Evolutionary conservation across 805 yeast genomes (phyloP), one percentile per base, ranked within the genome.

Genomic region (Spathaspora passalidarum): DNA sequence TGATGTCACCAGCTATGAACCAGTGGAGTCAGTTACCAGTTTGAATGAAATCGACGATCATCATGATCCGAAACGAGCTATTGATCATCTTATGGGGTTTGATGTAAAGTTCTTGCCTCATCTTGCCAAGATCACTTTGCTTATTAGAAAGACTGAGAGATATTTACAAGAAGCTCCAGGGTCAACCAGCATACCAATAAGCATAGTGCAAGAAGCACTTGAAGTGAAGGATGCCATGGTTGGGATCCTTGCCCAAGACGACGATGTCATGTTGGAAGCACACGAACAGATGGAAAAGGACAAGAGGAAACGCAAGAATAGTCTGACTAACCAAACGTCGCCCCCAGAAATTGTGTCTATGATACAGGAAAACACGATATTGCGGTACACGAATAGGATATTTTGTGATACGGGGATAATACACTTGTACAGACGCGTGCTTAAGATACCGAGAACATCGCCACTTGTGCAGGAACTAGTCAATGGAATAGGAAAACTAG

Each of bases 31-130:
- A 2, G 54, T 63, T 5, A 51, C 58, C 6, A 44, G 49, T 14
- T 35, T 53, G 22, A 54, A 66, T 49, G 52, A 54, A 42, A 40
- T 48, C 26, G 51, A 62, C 20, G 11, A 11, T 3, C 13, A 25
- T 25, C 19, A 35, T 18, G 40, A 35, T 38, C 61, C 65, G 16
- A 60, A 60, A 38, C 49, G 64, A 23, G 80, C 78, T 52, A 79
- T 84, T 42, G 89, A 84, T 56, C 78, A 76, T 46, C 66, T 83
- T 42, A 65, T 76, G 44, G 95, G 94, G 1, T 79, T 87, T 58
- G 90, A 86, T 51, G 68, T 82, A 10, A 72, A 71, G 49, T 72
- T 85, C 46, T 65, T 86, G 17, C 84, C 86, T 0, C 70, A 75
- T 25, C 79, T 80, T 49, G 73, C 84, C 17, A 74, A 79, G 37